Percentiles rank a stretch among this genome's conserved stretches.
Evolutionary conservation across 345 rosid genomes (phyloP).

Genomic region (Xanthoceras sorbifolium): DNA sequence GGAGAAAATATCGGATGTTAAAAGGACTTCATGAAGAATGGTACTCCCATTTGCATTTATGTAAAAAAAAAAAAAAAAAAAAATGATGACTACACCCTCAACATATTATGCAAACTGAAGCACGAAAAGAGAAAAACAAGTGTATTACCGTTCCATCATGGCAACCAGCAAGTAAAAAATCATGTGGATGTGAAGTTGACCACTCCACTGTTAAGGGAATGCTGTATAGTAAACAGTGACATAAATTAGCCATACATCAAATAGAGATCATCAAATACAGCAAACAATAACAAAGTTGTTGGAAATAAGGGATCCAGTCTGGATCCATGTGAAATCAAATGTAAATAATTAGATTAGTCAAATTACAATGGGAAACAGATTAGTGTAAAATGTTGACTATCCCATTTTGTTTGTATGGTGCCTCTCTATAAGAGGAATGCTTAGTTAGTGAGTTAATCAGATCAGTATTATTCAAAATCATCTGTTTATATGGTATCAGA

Average conservation of each 20-base stretch:
- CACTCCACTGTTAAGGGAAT: constrained; percentile 88
- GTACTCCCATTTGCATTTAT: too few relatives aligned
- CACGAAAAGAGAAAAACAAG: constrained; percentile 11
- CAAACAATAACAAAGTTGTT: constrained; percentile 2
- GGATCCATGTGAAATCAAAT: too few relatives aligned
- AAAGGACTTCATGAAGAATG: not conserved
- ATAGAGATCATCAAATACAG: not conserved
- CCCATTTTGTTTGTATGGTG: too few relatives aligned
- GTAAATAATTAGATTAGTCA: too few relatives aligned
- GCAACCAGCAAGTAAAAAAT: constrained; percentile 89
- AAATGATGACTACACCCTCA: not conserved
- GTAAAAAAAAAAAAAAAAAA: not conserved
- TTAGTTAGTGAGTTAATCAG: too few relatives aligned
- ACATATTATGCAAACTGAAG: constrained; percentile 7
- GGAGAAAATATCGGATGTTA: not conserved
- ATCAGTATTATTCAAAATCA: too few relatives aligned
- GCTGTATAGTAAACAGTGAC: constrained; percentile 42
- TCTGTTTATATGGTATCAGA: too few relatives aligned
- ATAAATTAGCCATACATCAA: constrained; percentile 26
- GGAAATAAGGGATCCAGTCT: too few relatives aligned
- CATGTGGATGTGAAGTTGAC: constrained; percentile 65
- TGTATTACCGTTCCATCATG: constrained; percentile 83
- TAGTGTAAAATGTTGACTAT: too few relatives aligned
- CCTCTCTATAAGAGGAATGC: too few relatives aligned
- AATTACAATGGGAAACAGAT: too few relatives aligned